phyloP scores from a whole-genome alignment of 1,284 basidiomycete genomes.

The Anthracocystis walkeri region DNA sequence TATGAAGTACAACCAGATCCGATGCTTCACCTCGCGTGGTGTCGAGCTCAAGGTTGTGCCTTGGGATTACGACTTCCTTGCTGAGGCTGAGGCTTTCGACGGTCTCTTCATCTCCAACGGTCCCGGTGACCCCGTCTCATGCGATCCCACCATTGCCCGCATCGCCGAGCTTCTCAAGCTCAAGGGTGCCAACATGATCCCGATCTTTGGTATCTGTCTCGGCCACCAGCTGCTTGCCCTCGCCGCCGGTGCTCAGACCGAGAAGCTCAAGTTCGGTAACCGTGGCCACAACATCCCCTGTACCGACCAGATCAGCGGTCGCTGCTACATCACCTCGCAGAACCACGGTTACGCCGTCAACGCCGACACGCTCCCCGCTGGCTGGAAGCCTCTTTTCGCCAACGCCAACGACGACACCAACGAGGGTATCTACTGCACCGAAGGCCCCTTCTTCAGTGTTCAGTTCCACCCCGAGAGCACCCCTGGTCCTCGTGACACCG shows the following conservation, averaged over 20 bases:
- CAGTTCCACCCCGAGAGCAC: constrained; percentile 99
- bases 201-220: constrained; percentile 98
- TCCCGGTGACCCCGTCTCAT: constrained; percentile 91
- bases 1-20: constrained; percentile 99
- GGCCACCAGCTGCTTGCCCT: constrained; percentile 97
- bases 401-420: constrained; percentile 98
- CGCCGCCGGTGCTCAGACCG: constrained; percentile 91
- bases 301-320: constrained; percentile 89
- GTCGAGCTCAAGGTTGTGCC: constrained; percentile 97
- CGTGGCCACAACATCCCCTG: constrained; percentile 99
- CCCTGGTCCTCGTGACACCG: constrained; percentile 97
- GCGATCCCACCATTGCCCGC: constrained; percentile 77
- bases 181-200: constrained; percentile 76
- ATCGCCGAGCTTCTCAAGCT: constrained; percentile 77
- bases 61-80: constrained; percentile 92
- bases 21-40: constrained; percentile 93
- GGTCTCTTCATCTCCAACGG: constrained; percentile 98
- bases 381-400: constrained; percentile 93
- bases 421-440: constrained; percentile 90
- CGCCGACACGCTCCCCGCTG: constrained; percentile 79
- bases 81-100: constrained; percentile 82
- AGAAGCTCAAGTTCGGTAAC: constrained; percentile 99
- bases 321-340: constrained; percentile 99
- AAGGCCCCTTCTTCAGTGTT: constrained; percentile 93
- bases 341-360: constrained; percentile 99